These are phyloP conservation scores for Neofusicoccum sp. DNA, from an alignment of 2,329 filamentous ascomycete genomes.

Conservation along the genomic window DNA sequence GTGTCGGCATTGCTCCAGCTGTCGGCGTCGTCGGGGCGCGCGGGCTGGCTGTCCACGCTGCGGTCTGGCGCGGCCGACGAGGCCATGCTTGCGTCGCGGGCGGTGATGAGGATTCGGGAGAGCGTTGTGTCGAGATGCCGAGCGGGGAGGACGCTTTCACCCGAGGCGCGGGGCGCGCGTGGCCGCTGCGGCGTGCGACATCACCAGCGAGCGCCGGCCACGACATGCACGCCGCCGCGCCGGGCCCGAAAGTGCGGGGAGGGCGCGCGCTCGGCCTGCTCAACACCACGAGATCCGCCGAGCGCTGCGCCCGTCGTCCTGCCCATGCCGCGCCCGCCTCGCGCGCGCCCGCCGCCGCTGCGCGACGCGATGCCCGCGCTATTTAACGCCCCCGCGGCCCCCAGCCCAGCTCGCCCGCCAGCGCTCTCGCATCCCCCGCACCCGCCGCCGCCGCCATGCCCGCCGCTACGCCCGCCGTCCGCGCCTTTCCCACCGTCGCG, in stretches of 20 bases:
- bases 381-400: background rate
- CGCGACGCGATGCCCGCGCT: background rate
- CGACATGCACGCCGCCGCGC: too few species aligned
- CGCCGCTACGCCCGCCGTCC: conserved; percentile 28
- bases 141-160: conserved; percentile 11
- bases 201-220: too few species aligned
- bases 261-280: background rate
- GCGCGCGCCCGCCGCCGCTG: background rate
- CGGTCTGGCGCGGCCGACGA: background rate
- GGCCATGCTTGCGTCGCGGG: background rate
- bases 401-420: background rate
- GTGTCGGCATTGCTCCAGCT: conserved; percentile 26
- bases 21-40: conserved; percentile 30
- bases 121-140: conserved; percentile 15
- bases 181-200: too few species aligned
- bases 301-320: background rate
- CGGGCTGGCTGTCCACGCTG: conserved; percentile 6
- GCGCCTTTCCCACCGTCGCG: conserved; percentile 73
- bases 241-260: background rate
- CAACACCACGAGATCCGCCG: conserved; percentile 12
- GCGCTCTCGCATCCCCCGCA: background rate
- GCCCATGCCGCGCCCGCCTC: background rate
- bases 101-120: conserved; percentile 2
- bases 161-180: conserved; percentile 3
- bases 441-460: conserved; percentile 28